Evolutionary conservation across 768 basidiomycete genomes (phyloP), one percentile per base, ranked within the genome.

Genomic region (Pulveroboletus ravenelii): DNA sequence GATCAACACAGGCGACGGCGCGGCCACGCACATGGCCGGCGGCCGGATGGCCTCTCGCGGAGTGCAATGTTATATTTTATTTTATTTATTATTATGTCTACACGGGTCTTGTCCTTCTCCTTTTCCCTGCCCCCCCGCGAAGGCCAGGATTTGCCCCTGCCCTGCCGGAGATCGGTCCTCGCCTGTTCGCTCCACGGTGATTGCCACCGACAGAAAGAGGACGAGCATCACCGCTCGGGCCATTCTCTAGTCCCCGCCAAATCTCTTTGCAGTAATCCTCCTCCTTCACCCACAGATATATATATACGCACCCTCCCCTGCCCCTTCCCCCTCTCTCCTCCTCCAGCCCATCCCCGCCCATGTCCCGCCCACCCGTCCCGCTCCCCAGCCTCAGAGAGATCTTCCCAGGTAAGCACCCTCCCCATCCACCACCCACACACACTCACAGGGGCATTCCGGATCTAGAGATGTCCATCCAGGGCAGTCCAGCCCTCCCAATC

Each of bases 331-430:
- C 38, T n/a, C n/a, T n/a, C n/a, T n/a, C 18, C 25, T 34, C 45
- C 25, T 12, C 5, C 45, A 23, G 20, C 20, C 20, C 20, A 23
- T n/a, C n/a, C n/a, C 2, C 34, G 2, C 18, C n/a, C 25, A 68
- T 67, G 65, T 52, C 66, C 29, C 64, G 62, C 23, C 57, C 55
- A 1, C 54, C 54, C 8, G 62, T 68, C 1, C 64, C 73, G 2
- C 66, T 81, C 25, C 79, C 79, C 23, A 76, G 76, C 56, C 79
- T 79, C 31, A 70, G 74, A 18, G 77, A 80, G 52, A 77, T 80
- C 71, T 81, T 80, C 53, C 79, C 79, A 41, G 78, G 79, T 76
- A 55, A 38, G 68, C 49, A 31, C 12, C 18, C n/a, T n/a, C 20
- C 20, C 20, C 20, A 4, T 23, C 20, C 20, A 23, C 20, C 20